These are phyloP conservation scores for Cnidoscolus chayamansa DNA, from an alignment of 441 rosid species.

Conservation along the genomic window DNA sequence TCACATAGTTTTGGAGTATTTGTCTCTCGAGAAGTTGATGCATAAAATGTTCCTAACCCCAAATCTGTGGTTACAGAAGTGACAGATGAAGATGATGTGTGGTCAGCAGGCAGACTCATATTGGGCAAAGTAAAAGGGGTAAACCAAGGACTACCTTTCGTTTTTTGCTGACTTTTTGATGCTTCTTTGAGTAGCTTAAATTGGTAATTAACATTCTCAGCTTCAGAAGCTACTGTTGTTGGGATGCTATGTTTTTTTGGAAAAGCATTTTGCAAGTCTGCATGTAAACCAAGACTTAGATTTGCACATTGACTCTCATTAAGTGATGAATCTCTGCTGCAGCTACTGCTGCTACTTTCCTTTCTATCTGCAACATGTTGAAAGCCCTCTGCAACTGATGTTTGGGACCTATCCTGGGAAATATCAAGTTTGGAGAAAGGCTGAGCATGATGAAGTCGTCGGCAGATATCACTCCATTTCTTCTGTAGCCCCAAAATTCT, in stretches of 20 bases:
- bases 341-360: slow-evolving; percentile 25
- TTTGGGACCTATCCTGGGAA: slow-evolving; percentile 30
- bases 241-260: slow-evolving; percentile 9
- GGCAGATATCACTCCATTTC: slow-evolving; percentile 61
- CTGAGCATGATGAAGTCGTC: slow-evolving; percentile 45
- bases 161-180: slow-evolving; percentile 28
- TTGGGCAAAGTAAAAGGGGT: slow-evolving; percentile 20
- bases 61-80: slow-evolving; percentile 59
- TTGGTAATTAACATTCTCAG: slow-evolving; percentile 25
- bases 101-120: slow-evolving; percentile 26
- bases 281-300: slow-evolving; percentile 19
- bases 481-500: slow-evolving; percentile 40
- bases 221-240: slow-evolving; percentile 18
- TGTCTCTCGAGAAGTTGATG: slow-evolving; percentile 40
- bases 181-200: slow-evolving; percentile 29
- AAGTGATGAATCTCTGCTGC: slow-evolving; percentile 25
- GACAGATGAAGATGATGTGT: slow-evolving; percentile 34
- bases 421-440: slow-evolving; percentile 34
- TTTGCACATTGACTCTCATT: slow-evolving; percentile 22
- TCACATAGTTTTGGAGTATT: slow-evolving; percentile 25
- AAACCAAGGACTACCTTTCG: slow-evolving; percentile 23
- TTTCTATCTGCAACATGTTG: slow-evolving; percentile 32
- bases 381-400: slow-evolving; percentile 19
- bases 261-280: slow-evolving; percentile 25
- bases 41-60: slow-evolving; percentile 49